Conservation (phyloP, 805 yeast genomes). For the Spathaspora boniae region DNA sequence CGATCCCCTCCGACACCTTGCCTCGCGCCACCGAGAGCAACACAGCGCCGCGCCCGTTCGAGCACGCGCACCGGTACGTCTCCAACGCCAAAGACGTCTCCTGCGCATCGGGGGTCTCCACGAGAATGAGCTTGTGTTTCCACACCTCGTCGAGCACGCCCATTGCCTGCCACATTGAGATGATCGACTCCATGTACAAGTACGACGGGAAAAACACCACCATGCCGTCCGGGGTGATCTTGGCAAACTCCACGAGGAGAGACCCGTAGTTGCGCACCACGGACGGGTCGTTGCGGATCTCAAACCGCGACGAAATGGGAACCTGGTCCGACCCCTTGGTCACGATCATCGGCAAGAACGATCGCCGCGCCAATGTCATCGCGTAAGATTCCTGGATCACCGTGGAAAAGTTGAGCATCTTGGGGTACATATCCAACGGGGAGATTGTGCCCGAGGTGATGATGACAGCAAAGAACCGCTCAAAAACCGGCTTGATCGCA, state of each 20-base stretch:
- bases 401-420: slow-evolving; percentile 90
- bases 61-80: slow-evolving; percentile 93
- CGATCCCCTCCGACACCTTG: slow-evolving; percentile 97
- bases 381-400: slow-evolving; percentile 93
- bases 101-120: slow-evolving; percentile 98
- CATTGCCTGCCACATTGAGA: slow-evolving; percentile 98
- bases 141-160: slow-evolving; percentile 97
- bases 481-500: slow-evolving; percentile 96
- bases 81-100: slow-evolving; percentile 95
- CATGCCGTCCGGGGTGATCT: slow-evolving; percentile 96
- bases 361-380: slow-evolving; percentile 89
- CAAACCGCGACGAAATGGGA: slow-evolving; percentile 92
- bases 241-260: slow-evolving; percentile 84
- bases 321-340: slow-evolving; percentile 99
- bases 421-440: slow-evolving; percentile 97
- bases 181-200: slow-evolving; percentile 95
- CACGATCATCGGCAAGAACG: slow-evolving; percentile 92
- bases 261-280: slow-evolving; percentile 97
- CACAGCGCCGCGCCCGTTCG: slow-evolving; percentile 97
- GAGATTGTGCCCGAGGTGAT: slow-evolving; percentile 98
- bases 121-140: slow-evolving; percentile 92
- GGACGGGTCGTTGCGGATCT: slow-evolving; percentile 95
- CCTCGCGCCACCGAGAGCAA: slow-evolving; percentile 97
- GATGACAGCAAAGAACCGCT: slow-evolving; percentile 84
- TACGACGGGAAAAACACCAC: slow-evolving; percentile 98